Evolutionary conservation across 208 protist species (phyloP), one percentile per base, ranked within the genome.

Genomic region (Angomonas deanei): DNA sequence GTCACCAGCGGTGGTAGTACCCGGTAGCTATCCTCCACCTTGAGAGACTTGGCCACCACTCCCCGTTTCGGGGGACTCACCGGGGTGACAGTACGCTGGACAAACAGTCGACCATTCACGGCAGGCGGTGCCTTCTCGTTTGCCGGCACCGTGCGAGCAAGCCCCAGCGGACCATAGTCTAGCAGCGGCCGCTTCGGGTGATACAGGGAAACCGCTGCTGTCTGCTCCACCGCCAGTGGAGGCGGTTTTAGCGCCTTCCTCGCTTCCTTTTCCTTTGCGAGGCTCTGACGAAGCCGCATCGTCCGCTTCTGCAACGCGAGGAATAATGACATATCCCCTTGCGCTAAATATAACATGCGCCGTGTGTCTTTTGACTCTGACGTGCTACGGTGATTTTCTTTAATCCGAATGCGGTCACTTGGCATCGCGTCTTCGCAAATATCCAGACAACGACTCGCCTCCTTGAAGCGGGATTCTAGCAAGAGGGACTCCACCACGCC

Each of bases 401-500:
- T 4, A 8, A 50, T n/a, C 23, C 15, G 3, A 23, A 23, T 38
- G 26, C n/a, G 1, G 59, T 48, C 57, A 11, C 46, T 23, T 1
- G 48, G 48, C 19, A 72, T 63, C 17, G 79, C 80, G 6, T 54
- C 19, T 21, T 71, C 68, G 55, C 82, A 91, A 11, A 88, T 55
- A 30, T 86, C 56, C 19, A 94, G 72, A 65, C 88, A 94, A 10
- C 78, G 78, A 61, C 84, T 78, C 55, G 88, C 30, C 62, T 94
- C 88, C 0, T 66, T 60, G 53, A 86, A 88, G 32, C 84, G 82
- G 0, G 74, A 78, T 62, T 92, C 78, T 4, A 84, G 52, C 21
- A 95, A 49, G 21, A 95, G 63, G 36, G 80, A 53, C 56, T 84
- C 61, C 0, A 76, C 74, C 11, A 85, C 68, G 4, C 26, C 52